phyloP scores from a whole-genome alignment of 495 filamentous ascomycete genomes.

The Pyronema domesticum region DNA sequence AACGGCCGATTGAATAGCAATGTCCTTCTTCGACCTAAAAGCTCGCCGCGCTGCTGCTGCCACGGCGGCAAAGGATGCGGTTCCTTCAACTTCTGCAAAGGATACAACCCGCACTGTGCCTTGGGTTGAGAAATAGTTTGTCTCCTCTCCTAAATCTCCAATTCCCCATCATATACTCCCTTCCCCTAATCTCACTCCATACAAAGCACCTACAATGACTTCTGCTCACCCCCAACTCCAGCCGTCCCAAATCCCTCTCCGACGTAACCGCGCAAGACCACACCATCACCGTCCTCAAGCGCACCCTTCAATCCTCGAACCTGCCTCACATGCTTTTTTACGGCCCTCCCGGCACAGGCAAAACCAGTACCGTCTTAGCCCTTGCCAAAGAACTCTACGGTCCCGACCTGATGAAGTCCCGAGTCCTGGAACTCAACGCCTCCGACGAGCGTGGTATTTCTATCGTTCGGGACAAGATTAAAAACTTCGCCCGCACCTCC shows the following conservation, averaged over 20 bases:
- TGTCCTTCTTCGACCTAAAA: conserved; percentile 84
- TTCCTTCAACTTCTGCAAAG: conserved; percentile 29
- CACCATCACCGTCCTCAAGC: conserved; percentile 76
- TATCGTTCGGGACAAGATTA: conserved; percentile 96
- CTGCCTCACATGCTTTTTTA: conserved; percentile 99
- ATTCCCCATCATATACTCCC: neutral
- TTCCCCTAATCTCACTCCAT: neutral
- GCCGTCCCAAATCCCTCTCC: conserved; percentile 77
- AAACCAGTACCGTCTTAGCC: conserved; percentile 64
- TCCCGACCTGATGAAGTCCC: conserved; percentile 78
- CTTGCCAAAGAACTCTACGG: conserved; percentile 93
- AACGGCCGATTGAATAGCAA: neutral
- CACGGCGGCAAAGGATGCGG: conserved; percentile 35
- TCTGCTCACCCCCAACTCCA: conserved; percentile 23
- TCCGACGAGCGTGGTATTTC: conserved; percentile 96
- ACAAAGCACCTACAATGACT: neutral
- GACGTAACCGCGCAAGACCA: conserved; percentile 98
- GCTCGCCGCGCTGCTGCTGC: conserved; percentile 70
- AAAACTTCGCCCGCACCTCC: conserved; percentile 91
- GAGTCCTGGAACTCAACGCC: conserved; percentile 94
- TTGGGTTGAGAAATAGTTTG: conserved; percentile 99
- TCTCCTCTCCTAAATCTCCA: neutral
- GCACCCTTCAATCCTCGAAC: conserved; percentile 87
- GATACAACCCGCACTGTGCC: conserved; percentile 56
- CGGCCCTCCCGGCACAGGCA: conserved; percentile 59